A percentile compares a stretch with the other conserved stretches of the same genome.
Conservation (phyloP, 1,284 basidiomycete genomes). For the Pseudozyma sp. region DNA sequence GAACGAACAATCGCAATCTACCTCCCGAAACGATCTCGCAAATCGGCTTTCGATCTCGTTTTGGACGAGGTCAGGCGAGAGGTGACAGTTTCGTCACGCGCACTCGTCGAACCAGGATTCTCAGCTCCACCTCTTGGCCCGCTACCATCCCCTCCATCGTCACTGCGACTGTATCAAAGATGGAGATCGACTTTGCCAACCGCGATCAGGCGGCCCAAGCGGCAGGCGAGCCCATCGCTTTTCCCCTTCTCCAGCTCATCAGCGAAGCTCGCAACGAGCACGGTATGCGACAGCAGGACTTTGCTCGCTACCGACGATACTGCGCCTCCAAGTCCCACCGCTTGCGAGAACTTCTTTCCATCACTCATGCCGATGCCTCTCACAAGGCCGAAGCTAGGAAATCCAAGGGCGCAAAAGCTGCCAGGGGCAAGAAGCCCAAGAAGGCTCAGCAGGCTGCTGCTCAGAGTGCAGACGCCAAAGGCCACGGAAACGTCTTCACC, state of each 20-base stretch:
- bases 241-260: constrained; percentile 79
- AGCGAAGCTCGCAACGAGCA: constrained; percentile 91
- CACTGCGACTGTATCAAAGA: neutral
- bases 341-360: constrained; percentile 82
- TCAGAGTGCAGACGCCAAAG: constrained; percentile 69
- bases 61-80: constrained; percentile 27
- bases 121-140: neutral
- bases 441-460: constrained; percentile 48
- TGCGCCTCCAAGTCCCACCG: constrained; percentile 90
- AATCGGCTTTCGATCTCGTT: constrained; percentile 14
- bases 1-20: no score
- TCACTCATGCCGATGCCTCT: constrained; percentile 75
- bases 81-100: constrained; percentile 1
- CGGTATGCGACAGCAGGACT: constrained; percentile 89
- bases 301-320: constrained; percentile 84
- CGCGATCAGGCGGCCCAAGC: constrained; percentile 27
- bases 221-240: constrained; percentile 35
- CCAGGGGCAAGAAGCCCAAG: constrained; percentile 53
- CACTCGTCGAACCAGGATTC: neutral
- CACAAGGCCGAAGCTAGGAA: constrained; percentile 35
- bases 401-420: constrained; percentile 35
- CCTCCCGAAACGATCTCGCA: neutral
- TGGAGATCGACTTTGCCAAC: constrained; percentile 44
- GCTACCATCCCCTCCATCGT: neutral
- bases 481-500: constrained; percentile 86